These are phyloP conservation scores for Nitzschia sp. DNA, from an alignment of 108 stramenopile genomes.

Conservation along the genomic window DNA sequence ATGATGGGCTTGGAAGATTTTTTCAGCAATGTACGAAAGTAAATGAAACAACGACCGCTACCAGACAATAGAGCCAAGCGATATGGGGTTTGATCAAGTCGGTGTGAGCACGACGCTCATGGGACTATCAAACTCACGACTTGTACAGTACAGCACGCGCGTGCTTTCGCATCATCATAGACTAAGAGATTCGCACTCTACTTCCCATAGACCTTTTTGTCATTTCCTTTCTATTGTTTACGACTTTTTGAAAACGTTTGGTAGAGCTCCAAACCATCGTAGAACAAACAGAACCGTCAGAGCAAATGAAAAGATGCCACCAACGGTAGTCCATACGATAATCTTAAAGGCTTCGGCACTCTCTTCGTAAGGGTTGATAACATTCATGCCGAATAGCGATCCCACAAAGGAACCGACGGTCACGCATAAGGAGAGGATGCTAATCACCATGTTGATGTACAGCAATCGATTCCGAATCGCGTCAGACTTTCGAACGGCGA, in stretches of 20 bases:
- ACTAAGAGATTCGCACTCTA: too few relatives aligned
- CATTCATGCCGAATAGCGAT: constrained; percentile 85
- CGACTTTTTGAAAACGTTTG: not conserved
- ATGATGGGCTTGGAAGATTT: constrained; percentile 55
- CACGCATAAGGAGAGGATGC: constrained; percentile 59
- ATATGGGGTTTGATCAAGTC: too few relatives aligned
- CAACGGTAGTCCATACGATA: constrained; percentile 41
- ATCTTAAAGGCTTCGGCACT: constrained; percentile 42
- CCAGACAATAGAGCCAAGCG: too few relatives aligned
- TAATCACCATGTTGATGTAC: constrained; percentile 77
- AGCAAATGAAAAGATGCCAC: constrained; percentile 23
- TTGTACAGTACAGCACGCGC: too few relatives aligned
- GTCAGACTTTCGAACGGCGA: constrained; percentile 70
- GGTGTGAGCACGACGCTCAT: too few relatives aligned
- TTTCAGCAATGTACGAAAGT: constrained; percentile 48
- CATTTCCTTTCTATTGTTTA: too few relatives aligned
- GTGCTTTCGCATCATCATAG: too few relatives aligned
- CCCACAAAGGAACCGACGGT: constrained; percentile 66
- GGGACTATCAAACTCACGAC: too few relatives aligned
- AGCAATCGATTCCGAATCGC: constrained; percentile 74
- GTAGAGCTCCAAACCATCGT: constrained; percentile 15
- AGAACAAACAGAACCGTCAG: constrained; percentile 25
- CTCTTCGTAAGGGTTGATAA: constrained; percentile 65
- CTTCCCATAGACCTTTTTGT: too few relatives aligned
- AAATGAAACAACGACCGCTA: too few relatives aligned